A percentile compares a stretch with the other conserved stretches of the same genome.
These are phyloP conservation scores for Leucocoprinus leucothites DNA, from an alignment of 768 basidiomycete species.

Conservation along the genomic window DNA sequence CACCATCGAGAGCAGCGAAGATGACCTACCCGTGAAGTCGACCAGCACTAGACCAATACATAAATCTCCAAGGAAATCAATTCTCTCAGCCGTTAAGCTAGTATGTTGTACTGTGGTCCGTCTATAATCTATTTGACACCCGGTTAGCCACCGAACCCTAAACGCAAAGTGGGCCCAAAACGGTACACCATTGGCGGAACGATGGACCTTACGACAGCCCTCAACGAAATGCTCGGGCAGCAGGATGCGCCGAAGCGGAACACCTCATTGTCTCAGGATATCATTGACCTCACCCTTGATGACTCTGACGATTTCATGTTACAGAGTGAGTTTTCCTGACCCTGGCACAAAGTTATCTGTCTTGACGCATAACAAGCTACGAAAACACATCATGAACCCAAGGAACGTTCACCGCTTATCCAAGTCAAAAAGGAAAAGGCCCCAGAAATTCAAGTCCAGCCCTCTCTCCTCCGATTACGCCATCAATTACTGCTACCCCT, in stretches of 20 bases:
- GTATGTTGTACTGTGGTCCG: neutral
- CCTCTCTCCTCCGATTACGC: neutral
- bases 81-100: neutral
- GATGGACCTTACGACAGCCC: neutral
- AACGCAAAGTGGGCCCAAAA: neutral
- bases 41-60: neutral
- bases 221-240: neutral
- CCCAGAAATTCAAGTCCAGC: neutral
- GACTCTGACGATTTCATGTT: conserved; percentile 3
- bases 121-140: neutral
- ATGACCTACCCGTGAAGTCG: neutral
- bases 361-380: neutral
- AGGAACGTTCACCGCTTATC: neutral
- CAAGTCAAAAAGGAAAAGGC: neutral
- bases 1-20: conserved; percentile 6
- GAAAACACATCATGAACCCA: neutral
- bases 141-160: neutral
- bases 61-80: neutral
- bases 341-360: neutral
- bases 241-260: neutral
- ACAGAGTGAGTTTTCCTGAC: neutral
- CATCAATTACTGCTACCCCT: neutral
- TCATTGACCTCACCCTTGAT: conserved; percentile 9
- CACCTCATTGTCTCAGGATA: neutral
- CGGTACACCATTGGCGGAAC: neutral